Conservation (phyloP, 2,329 filamentous ascomycete species). For the Emericellopsis cladophorae region DNA sequence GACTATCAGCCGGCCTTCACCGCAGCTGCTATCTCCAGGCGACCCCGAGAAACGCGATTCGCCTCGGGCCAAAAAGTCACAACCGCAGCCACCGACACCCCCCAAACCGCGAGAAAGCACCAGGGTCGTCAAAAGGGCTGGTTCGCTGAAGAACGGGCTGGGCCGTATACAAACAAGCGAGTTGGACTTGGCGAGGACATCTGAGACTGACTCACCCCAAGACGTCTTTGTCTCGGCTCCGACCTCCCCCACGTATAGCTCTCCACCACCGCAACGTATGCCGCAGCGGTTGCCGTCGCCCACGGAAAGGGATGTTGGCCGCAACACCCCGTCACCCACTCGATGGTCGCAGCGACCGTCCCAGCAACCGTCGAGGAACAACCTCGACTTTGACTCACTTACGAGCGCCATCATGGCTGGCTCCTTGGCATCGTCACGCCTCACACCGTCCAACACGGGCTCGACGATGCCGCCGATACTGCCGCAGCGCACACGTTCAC, state of each 20-base stretch:
- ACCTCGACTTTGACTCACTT: slow-evolving; percentile 43
- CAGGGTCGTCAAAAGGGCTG: slow-evolving; percentile 4
- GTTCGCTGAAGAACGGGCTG: background rate
- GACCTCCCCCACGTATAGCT: slow-evolving; percentile 6
- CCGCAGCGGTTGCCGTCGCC: slow-evolving; percentile 5
- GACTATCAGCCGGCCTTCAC: slow-evolving; percentile 6
- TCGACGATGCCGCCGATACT: slow-evolving; percentile 20
- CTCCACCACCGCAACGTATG: slow-evolving; percentile 1
- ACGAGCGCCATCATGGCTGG: slow-evolving; percentile 66
- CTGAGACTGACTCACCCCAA: slow-evolving; percentile 9
- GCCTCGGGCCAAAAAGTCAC: background rate
- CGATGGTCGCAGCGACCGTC: slow-evolving; percentile 13
- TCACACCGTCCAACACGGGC: slow-evolving; percentile 25
- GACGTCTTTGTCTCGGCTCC: slow-evolving; percentile 16
- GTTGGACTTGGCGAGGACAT: background rate
- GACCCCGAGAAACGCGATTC: slow-evolving; percentile 15
- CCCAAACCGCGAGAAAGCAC: slow-evolving; percentile 9
- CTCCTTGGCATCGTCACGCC: slow-evolving; percentile 54
- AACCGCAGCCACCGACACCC: slow-evolving; percentile 1
- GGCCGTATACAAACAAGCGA: too few relatives aligned
- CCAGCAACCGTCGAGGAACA: slow-evolving; percentile 12
- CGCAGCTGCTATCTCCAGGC: slow-evolving; percentile 7
- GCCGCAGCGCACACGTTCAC: slow-evolving; percentile 29
- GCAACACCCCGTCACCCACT: slow-evolving; percentile 18
- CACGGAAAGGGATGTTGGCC: too few relatives aligned